A percentile compares a stretch with the other conserved stretches of the same genome.
These are phyloP conservation scores for Ascochyta viciae-villosae DNA, from an alignment of 2,329 filamentous ascomycete species.

Conservation along the genomic window DNA sequence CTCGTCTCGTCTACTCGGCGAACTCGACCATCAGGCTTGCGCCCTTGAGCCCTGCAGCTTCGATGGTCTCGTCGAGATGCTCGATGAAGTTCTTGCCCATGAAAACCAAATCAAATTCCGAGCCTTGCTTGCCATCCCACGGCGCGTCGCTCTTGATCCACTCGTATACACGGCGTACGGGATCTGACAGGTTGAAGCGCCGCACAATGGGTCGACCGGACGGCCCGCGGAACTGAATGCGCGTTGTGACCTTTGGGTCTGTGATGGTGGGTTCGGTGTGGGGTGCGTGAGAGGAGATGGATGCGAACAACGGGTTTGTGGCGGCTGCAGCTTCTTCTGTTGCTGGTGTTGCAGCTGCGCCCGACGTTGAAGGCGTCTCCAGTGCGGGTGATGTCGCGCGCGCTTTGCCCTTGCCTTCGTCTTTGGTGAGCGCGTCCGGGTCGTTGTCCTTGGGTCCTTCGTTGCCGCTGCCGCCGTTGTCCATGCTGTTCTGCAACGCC, in stretches of 20 bases:
- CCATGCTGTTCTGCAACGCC: constrained; percentile 87
- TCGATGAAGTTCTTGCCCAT: constrained; percentile 88
- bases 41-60: constrained; percentile 85
- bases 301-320: constrained; percentile 63
- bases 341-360: constrained; percentile 13
- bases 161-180: constrained; percentile 86
- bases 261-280: constrained; percentile 77
- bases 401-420: constrained; percentile 62
- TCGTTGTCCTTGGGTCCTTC: constrained; percentile 69
- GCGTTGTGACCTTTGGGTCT: constrained; percentile 75
- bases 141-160: constrained; percentile 88
- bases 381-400: constrained; percentile 32
- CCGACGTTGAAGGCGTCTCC: constrained; percentile 19
- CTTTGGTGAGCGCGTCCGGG: constrained; percentile 84
- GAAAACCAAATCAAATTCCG: constrained; percentile 85
- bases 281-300: constrained; percentile 74
- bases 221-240: constrained; percentile 80
- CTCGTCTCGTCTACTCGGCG: constrained; percentile 28
- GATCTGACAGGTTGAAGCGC: constrained; percentile 78
- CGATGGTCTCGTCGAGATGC: constrained; percentile 74
- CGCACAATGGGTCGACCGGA: constrained; percentile 85
- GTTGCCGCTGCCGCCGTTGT: constrained; percentile 53
- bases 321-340: constrained; percentile 39
- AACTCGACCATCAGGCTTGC: constrained; percentile 97
- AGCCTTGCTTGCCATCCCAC: constrained; percentile 78